Evolutionary conservation across 2,329 filamentous ascomycete species (phyloP).

Genomic region (Calonectria crousiana): DNA sequence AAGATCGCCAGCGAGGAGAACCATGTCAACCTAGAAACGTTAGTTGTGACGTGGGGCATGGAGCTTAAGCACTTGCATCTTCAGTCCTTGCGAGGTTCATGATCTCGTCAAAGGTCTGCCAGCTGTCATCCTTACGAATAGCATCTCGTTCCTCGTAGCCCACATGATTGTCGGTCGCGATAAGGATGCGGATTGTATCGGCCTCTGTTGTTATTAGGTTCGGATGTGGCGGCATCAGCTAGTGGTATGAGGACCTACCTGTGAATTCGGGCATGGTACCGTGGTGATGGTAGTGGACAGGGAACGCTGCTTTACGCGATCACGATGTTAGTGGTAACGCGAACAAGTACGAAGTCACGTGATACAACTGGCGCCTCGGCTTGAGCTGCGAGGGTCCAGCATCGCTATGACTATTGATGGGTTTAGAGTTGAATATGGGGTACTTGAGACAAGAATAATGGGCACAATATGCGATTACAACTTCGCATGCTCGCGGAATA

Average conservation of each 20-base stretch:
- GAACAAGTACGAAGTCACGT: slow-evolving; percentile 23
- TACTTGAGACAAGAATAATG: neutral
- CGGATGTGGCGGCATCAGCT: neutral
- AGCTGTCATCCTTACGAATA: slow-evolving; percentile 96
- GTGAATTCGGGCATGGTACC: slow-evolving; percentile 47
- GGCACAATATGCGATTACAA: neutral
- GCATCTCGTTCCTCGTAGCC: slow-evolving; percentile 94
- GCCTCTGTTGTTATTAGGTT: slow-evolving; percentile 56
- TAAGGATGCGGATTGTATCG: slow-evolving; percentile 93
- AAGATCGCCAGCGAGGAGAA: slow-evolving; percentile 91
- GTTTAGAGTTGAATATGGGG: neutral
- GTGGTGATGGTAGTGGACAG: neutral
- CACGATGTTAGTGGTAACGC: slow-evolving; percentile 11
- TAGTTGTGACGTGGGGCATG: neutral
- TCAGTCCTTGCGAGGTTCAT: slow-evolving; percentile 87
- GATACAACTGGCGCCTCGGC: neutral
- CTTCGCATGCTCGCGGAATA: neutral
- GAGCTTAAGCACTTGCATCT: slow-evolving; percentile 68
- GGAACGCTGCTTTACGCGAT: slow-evolving; percentile 21
- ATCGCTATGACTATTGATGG: neutral
- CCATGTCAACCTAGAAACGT: slow-evolving; percentile 83
- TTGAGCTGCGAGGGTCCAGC: neutral
- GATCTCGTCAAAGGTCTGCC: slow-evolving; percentile 95
- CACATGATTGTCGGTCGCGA: slow-evolving; percentile 98
- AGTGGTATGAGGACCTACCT: slow-evolving; percentile 32